These are phyloP conservation scores for Pinus taeda DNA, from an alignment of 75 land plant genomes.

Conservation along the genomic window DNA sequence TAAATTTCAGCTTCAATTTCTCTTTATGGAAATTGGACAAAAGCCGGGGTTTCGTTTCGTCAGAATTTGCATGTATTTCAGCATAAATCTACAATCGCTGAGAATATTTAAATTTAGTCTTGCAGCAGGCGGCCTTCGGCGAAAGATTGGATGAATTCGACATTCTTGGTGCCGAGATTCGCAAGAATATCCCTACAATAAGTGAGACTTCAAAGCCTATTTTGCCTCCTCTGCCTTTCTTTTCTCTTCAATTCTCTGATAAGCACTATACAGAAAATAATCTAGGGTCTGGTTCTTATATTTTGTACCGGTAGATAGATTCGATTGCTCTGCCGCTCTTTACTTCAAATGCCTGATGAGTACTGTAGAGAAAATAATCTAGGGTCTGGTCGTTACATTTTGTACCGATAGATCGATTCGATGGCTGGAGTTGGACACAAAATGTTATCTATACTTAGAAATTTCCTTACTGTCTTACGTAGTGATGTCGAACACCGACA, in stretches of 20 bases:
- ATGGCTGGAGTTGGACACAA: background rate
- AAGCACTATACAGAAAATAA: background rate
- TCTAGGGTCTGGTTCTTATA: background rate
- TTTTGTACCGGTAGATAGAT: background rate
- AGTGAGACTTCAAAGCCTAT: constrained; percentile 4
- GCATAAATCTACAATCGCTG: background rate
- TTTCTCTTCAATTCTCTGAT: background rate
- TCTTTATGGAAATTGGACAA: background rate
- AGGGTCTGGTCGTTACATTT: background rate
- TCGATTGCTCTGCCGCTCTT: background rate
- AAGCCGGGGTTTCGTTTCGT: background rate
- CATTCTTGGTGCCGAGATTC: constrained; percentile 2
- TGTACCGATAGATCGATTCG: background rate
- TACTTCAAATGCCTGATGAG: background rate
- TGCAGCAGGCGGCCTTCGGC: constrained; percentile 10
- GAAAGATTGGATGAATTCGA: constrained; percentile 17
- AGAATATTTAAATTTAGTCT: background rate
- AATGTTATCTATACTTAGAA: background rate
- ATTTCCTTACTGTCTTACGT: background rate
- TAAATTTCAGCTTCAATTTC: background rate
- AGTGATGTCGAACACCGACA: constrained; percentile 21
- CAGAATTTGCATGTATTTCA: background rate
- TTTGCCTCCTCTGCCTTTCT: background rate
- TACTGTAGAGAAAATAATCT: background rate
- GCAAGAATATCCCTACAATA: constrained; percentile 11